phyloP scores from a whole-genome alignment of 2,329 filamentous ascomycete genomes.

The Phialophora verrucosa region DNA sequence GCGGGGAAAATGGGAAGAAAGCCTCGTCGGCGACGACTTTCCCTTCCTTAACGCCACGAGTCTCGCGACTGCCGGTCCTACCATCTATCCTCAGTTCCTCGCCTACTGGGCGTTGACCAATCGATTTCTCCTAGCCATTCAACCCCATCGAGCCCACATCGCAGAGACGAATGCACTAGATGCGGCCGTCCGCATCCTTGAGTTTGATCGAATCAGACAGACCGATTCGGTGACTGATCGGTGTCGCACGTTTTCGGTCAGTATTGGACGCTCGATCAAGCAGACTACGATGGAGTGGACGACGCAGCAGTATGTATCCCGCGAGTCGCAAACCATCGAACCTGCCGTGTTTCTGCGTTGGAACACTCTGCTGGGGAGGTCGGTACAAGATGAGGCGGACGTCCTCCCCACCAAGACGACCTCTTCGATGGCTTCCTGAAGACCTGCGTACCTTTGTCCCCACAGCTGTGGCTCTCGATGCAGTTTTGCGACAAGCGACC shows the following conservation, averaged over 20 bases:
- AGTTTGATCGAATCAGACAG: conserved; percentile 9
- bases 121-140: conserved; percentile 22
- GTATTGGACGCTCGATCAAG: conserved; percentile 18
- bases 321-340: not conserved
- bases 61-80: conserved; percentile 4
- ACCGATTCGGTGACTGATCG: conserved; percentile 14
- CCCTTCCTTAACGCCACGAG: conserved; percentile 3
- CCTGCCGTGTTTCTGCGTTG: conserved; percentile 9
- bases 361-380: conserved; percentile 7
- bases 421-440: not conserved
- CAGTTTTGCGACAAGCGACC: no score
- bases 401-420: not conserved
- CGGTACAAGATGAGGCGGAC: not conserved
- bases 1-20: conserved; percentile 16
- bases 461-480: no score
- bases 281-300: conserved; percentile 19
- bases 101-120: conserved; percentile 21
- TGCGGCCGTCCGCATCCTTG: conserved; percentile 10
- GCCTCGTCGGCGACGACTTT: not conserved
- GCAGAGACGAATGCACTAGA: conserved; percentile 17
- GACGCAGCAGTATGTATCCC: not conserved
- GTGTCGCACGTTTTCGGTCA: conserved; percentile 13
- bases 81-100: conserved; percentile 19
- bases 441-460: not conserved
- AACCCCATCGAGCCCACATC: conserved; percentile 1